Evolutionary conservation across 2,329 filamentous ascomycete species (phyloP), one percentile per base, ranked within the genome.

Genomic region (Arthrobotrys sphaeroides): DNA sequence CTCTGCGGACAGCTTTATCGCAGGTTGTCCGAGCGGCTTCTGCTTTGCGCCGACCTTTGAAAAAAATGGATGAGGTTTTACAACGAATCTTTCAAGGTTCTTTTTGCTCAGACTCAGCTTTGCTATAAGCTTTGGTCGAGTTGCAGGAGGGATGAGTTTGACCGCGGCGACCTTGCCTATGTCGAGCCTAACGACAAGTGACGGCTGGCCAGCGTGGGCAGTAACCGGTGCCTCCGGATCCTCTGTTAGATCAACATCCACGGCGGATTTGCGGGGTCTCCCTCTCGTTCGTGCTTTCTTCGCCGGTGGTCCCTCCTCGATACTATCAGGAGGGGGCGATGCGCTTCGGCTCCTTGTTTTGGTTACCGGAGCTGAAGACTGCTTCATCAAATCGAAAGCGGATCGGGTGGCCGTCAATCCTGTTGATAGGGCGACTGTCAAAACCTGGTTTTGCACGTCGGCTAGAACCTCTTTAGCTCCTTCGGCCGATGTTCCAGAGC

Each of bases 341-440:
- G 55, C 62, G 49, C 72, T 75, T 49, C 72, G 64, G 20, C 72
- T 75, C 16, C 72, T 64, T 4, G 64, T 75, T 26, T 75, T 75
- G 6, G 57, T 10, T 26, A 49, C 53, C 12, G 38, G 36, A 5
- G 22, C 13, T 3, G 57, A 16, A 20, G 67, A 53, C 42, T 64
- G 36, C 53, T 64, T 75, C 72, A 75, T 75, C 20, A 75, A 36
- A 28, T 75, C 72, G 16, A 75, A 75, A 3, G 72, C 72, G 31
- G 72, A 75, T 13, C 72, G 72, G 9, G 65, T 26, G 3, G 61
- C 26, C 12, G 38, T 12, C 31, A 43, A 9, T 7, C 24, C 38
- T 3, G 22, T 28, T 13, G 53, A 31, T 5, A 60, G 13, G 7
- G 36, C 3, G 12, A 16, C 18, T 9, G 10, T 38, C 22, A 31